These are phyloP conservation scores for Roridomyces roridus DNA, from an alignment of 768 basidiomycete species.

Conservation along the genomic window DNA sequence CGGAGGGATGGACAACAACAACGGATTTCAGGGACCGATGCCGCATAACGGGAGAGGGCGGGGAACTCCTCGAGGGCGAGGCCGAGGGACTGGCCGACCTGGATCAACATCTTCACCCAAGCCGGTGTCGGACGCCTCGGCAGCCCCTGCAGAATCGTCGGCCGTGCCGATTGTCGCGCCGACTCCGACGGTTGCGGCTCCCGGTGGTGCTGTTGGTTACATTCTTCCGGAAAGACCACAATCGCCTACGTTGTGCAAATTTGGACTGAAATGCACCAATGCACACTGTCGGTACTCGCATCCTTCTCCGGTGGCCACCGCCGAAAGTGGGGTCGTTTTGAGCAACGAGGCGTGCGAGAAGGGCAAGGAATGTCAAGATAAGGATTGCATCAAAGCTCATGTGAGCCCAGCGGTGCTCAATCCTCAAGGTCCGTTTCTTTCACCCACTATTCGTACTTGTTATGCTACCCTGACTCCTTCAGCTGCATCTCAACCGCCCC, in stretches of 20 bases:
- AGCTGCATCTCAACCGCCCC: conserved; percentile 46
- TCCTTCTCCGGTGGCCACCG: conserved; percentile 95
- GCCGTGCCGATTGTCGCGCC: conserved; percentile 38
- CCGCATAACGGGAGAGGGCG: conserved; percentile 48
- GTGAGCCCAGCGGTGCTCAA: conserved; percentile 85
- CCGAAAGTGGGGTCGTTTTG: conserved; percentile 93
- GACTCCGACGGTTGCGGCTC: conserved; percentile 27
- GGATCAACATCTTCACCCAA: conserved; percentile 37
- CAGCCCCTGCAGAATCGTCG: conserved; percentile 24
- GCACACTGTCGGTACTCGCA: conserved; percentile 90
- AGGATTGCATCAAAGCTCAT: conserved; percentile 92
- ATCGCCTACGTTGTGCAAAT: conserved; percentile 94
- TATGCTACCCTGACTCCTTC: conserved; percentile 19
- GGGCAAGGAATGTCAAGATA: conserved; percentile 88
- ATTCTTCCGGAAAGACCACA: conserved; percentile 79
- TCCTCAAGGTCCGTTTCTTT: conserved; percentile 57
- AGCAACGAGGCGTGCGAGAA: conserved; percentile 93
- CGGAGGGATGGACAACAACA: conserved; percentile 44
- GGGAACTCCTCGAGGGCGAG: conserved; percentile 52
- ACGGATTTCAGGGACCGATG: conserved; percentile 41
- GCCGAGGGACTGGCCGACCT: conserved; percentile 57
- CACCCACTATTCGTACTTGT: conserved; percentile 9
- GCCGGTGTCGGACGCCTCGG: conserved; percentile 13
- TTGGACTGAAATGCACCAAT: conserved; percentile 89
- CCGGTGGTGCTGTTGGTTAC: conserved; percentile 51